Conservation (phyloP, 345 rosid species). For the Citrus glauca region DNA sequence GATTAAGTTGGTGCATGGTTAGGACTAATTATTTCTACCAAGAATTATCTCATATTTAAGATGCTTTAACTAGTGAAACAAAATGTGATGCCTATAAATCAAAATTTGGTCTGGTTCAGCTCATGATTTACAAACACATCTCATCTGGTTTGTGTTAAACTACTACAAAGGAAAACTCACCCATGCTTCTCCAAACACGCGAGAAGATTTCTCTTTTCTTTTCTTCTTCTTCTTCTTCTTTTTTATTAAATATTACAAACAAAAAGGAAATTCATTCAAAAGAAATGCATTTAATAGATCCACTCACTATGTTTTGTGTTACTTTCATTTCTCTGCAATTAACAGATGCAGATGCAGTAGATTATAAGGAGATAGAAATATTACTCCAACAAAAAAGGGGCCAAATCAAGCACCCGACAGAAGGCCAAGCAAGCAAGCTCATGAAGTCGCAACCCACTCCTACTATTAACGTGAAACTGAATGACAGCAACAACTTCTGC, state of each 20-base stretch:
- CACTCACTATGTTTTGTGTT: background rate
- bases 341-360: background rate
- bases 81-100: background rate
- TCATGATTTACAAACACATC: background rate
- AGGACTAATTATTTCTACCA: background rate
- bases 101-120: background rate
- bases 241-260: background rate
- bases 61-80: background rate
- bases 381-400: constrained; percentile 63
- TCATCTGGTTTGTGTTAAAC: background rate
- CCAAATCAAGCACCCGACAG: constrained; percentile 74
- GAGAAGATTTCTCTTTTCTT: background rate
- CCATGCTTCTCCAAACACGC: background rate
- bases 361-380: background rate
- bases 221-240: too few species aligned
- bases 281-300: background rate
- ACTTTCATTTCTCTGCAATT: background rate
- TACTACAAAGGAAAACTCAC: background rate
- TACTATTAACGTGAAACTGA: constrained; percentile 47
- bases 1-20: background rate
- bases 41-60: background rate
- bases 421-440: constrained; percentile 89
- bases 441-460: constrained; percentile 68
- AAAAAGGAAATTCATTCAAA: background rate
- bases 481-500: constrained; percentile 45